Percentiles rank a stretch among this genome's conserved stretches.
Conservation (phyloP, 768 basidiomycete genomes). For the Lactarius vividus region DNA sequence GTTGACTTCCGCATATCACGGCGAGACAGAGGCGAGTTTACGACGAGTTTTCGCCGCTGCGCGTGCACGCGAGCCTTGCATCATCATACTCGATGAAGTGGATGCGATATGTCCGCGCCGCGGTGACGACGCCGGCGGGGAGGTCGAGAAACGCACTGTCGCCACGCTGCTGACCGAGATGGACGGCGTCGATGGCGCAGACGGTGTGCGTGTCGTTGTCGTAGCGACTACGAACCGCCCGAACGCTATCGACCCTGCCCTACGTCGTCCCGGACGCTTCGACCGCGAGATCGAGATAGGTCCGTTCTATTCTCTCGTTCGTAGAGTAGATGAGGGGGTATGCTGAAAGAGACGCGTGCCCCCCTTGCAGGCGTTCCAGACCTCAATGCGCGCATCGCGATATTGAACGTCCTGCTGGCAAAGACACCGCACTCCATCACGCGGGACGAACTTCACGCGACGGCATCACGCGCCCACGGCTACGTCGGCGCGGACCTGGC, state of each 20-base stretch:
- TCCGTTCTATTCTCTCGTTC: conserved; percentile 32
- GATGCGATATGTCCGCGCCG: conserved; percentile 91
- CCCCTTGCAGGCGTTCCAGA: conserved; percentile 77
- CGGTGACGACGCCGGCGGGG: conserved; percentile 87
- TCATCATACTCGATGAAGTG: conserved; percentile 93
- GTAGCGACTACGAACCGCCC: conserved; percentile 96
- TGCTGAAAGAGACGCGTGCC: conserved; percentile 2
- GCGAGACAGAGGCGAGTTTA: conserved; percentile 90
- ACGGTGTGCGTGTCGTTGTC: conserved; percentile 72
- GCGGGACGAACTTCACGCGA: conserved; percentile 52
- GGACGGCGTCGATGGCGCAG: conserved; percentile 75
- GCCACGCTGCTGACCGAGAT: conserved; percentile 92
- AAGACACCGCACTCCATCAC: conserved; percentile 77
- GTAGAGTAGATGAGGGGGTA: not conserved
- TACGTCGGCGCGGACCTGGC: conserved; percentile 97
- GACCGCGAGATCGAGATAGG: conserved; percentile 97
- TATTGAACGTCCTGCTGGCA: conserved; percentile 78
- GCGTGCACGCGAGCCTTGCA: conserved; percentile 76
- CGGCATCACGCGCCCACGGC: conserved; percentile 85
- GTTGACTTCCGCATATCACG: conserved; percentile 92
- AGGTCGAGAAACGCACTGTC: conserved; percentile 95
- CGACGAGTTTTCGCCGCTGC: conserved; percentile 90
- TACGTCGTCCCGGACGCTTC: conserved; percentile 86
- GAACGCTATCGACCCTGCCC: conserved; percentile 92
- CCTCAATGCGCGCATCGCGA: conserved; percentile 76